Evolutionary conservation across 495 filamentous ascomycete genomes (phyloP).

Genomic region (Rostrohypoxylon terebratum): DNA sequence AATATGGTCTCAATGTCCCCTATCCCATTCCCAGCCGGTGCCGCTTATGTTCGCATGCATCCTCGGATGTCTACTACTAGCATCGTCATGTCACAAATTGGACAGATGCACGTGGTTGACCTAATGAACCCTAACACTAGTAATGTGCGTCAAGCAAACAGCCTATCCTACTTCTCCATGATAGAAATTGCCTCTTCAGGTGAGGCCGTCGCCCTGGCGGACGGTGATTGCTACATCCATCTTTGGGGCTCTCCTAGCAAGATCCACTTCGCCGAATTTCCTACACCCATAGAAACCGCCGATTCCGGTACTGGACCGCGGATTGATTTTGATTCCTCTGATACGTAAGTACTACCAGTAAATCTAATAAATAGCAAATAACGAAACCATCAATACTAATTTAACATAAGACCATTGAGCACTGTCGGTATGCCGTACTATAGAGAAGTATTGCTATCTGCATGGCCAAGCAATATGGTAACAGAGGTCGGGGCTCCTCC

Average conservation of each 20-base stretch:
- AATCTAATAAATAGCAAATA: no score
- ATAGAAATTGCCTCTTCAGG: conserved; percentile 93
- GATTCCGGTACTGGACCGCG: conserved; percentile 40
- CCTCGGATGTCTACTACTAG: conserved; percentile 92
- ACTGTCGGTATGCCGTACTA: conserved; percentile 94
- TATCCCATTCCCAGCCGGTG: conserved; percentile 90
- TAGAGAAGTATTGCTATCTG: conserved; percentile 84
- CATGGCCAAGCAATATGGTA: conserved; percentile 85
- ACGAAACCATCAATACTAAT: conserved; percentile 43
- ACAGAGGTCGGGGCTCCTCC: conserved; percentile 89
- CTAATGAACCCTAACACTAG: conserved; percentile 92
- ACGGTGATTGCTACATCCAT: conserved; percentile 80
- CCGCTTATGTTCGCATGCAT: conserved; percentile 94
- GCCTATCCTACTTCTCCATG: conserved; percentile 71
- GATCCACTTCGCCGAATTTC: conserved; percentile 88
- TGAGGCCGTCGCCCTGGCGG: conserved; percentile 85
- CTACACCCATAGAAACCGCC: conserved; percentile 72
- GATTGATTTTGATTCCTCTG: conserved; percentile 57
- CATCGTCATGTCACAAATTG: conserved; percentile 88
- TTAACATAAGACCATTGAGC: conserved; percentile 73
- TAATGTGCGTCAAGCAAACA: conserved; percentile 87
- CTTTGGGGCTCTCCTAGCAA: conserved; percentile 94
- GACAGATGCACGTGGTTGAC: conserved; percentile 94
- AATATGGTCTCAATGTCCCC: conserved; percentile 85
- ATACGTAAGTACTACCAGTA: conserved; percentile 65